Evolutionary conservation across 148 eudicot species (phyloP), one percentile per base, ranked within the genome.

Genomic region (Amaranthus cruentus): DNA sequence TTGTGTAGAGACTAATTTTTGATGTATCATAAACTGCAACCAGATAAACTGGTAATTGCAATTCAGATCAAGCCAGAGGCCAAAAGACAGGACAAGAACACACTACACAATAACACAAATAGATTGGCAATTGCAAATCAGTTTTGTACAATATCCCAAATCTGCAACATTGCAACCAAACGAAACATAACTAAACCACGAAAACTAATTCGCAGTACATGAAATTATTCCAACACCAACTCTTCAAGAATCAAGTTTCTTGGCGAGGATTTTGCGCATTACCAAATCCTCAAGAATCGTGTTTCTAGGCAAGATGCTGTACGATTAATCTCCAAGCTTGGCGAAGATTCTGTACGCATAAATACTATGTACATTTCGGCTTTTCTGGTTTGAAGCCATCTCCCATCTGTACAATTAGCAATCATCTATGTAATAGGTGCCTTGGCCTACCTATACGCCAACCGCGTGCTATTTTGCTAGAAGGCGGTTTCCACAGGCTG

Each of bases 401-500:
- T 76, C 38, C 74, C 38, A 15, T 50, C 61, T 49, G 47, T 68
- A 68, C 66, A 75, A 4, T 38, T 38, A 58, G 7, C 52, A 57
- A 72, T 71, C 12, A 62, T 55, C 62, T 74, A 60, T 18, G 56
- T 28, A 74, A 15, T 47, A 9, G 42, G 66, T 5, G 60, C 62
- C 18, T 28, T 46, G 10, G 42, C 2, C 48, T 55, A 55, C 63
- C 68, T 69, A 14, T 54, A 49, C n/a, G 46, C 28, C 54, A 79
- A 71, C 62, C 47, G 62, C 69, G 51, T 28, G 74, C 42, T 68
- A 88, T 72, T 79, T 76, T 66, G 94, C 91, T 65, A 95, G 87
- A 69, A 95, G 85, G 15, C 87, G 78, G 56, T 68, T 81, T 72
- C 96, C 99, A 85, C 99, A 95, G 57, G 99, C 90, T 10, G 69